Evolutionary conservation across 495 filamentous ascomycete genomes (phyloP), one percentile per base, ranked within the genome.

Genomic region (Neurospora hispaniola): DNA sequence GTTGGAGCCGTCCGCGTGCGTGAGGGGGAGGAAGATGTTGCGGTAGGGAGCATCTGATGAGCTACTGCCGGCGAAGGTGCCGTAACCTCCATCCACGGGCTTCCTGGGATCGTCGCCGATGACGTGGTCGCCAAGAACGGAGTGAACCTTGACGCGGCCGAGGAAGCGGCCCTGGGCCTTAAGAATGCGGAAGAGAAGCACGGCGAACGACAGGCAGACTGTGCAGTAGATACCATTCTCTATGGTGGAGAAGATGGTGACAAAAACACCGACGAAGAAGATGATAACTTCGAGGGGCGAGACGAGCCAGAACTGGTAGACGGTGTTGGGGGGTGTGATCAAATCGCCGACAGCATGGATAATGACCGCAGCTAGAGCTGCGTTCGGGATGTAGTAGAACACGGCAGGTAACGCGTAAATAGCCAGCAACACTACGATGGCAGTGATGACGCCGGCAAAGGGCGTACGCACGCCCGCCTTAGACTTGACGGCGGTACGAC

Each of bases 341-440:
- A 99, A 81, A 77, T 99, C 96, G 72, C 93, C 93, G 31, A 99
- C 96, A 27, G 96, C 96, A 79, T 99, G 96, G 78, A 99, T 98
- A 75, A 99, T 99, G 79, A 99, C 94, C 69, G 90, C 96, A 9
- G 96, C 87, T n/a, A 99, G 88, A 7, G 89, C 86, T 4, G 96
- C 90, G 73, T 87, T 91, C 3, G 96, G 94, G 75, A 99, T 98
- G 82, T 94, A 99, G 85, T 88, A 98, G 87, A 99, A 99, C 44
- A 99, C 89, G 7, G 92, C 90, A 5, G 96, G 90, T 20, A 98
- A 85, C 20, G 93, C 93, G 78, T 98, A 99, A 79, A 97, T 96
- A 72, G 96, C 94, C n/a, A 98, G 85, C 0, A 98, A 87, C 11
- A 99, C 96, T 10, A 99, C 89, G 18, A 90, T 23, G 0, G 92